These are phyloP conservation scores for Aschersonia sp. DNA, from an alignment of 2,329 filamentous ascomycete genomes.

Conservation along the genomic window DNA sequence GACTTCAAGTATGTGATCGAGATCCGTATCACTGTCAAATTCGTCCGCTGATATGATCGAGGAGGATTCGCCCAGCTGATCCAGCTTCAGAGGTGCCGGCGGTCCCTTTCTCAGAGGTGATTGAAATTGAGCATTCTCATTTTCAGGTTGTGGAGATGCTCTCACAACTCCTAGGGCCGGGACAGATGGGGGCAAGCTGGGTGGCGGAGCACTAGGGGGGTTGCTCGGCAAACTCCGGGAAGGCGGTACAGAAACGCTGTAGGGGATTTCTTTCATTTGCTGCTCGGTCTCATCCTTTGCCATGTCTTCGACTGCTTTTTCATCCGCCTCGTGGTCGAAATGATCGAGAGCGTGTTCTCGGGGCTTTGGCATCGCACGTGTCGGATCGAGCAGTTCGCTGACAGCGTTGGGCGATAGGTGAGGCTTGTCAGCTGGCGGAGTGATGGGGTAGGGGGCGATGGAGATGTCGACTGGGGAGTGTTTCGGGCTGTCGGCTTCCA, in stretches of 20 bases:
- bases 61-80: conserved; percentile 11
- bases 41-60: conserved; percentile 28
- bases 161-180: conserved; percentile 26
- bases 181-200: conserved; percentile 27
- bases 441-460: conserved; percentile 50
- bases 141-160: conserved; percentile 27
- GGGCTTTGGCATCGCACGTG: conserved; percentile 36
- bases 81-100: conserved; percentile 67
- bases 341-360: conserved; percentile 44
- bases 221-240: conserved; percentile 39
- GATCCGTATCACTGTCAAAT: conserved; percentile 62
- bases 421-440: conserved; percentile 40
- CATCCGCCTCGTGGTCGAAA: conserved; percentile 40
- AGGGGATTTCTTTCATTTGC: conserved; percentile 29
- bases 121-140: conserved; percentile 34
- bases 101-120: conserved; percentile 65
- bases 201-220: conserved; percentile 37
- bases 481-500: conserved; percentile 33
- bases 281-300: conserved; percentile 29
- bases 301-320: conserved; percentile 28
- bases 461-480: conserved; percentile 44
- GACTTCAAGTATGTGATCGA: conserved; percentile 62
- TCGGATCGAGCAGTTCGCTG: conserved; percentile 37
- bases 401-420: conserved; percentile 27
- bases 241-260: conserved; percentile 37